Percentiles rank a stretch among this genome's conserved stretches.
phyloP scores from a whole-genome alignment of 2,329 filamentous ascomycete species.

The Botrytis pseudocinerea region DNA sequence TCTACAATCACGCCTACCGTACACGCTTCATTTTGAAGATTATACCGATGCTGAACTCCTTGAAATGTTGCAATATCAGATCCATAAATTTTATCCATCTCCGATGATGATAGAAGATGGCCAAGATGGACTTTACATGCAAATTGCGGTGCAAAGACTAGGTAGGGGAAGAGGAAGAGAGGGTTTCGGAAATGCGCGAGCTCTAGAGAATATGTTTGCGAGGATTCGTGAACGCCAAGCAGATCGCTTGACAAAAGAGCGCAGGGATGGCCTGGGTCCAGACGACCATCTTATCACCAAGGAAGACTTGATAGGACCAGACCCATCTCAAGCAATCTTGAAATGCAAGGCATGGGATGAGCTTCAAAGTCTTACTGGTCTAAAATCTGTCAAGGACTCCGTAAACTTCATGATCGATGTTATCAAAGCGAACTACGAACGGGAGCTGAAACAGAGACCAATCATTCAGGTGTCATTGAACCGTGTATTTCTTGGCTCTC shows the following conservation, averaged over 20 bases:
- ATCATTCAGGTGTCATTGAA: constrained; percentile 64
- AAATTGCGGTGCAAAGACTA: constrained; percentile 62
- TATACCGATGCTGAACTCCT: constrained; percentile 66
- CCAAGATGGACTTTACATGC: constrained; percentile 58
- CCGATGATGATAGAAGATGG: constrained; percentile 62
- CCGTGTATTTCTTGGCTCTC: constrained; percentile 67
- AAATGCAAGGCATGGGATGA: constrained; percentile 57
- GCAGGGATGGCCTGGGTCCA: constrained; percentile 43
- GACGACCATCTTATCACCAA: constrained; percentile 62
- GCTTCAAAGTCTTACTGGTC: constrained; percentile 59
- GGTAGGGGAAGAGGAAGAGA: constrained; percentile 61
- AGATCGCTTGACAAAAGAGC: constrained; percentile 52
- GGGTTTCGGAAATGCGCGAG: constrained; percentile 73
- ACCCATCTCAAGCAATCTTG: constrained; percentile 56
- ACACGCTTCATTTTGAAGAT: constrained; percentile 66
- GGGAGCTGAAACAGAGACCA: constrained; percentile 63
- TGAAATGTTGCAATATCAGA: constrained; percentile 56
- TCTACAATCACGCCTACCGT: constrained; percentile 67
- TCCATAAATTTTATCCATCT: constrained; percentile 55
- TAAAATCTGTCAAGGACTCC: constrained; percentile 62
- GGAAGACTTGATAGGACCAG: constrained; percentile 71
- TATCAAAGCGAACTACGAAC: constrained; percentile 62
- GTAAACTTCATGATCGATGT: constrained; percentile 60
- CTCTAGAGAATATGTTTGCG: constrained; percentile 62
- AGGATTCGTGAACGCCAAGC: constrained; percentile 60